Base-by-base conservation (phyloP, 257 asterid genomes). In the Penstemon newberryi region DNA sequence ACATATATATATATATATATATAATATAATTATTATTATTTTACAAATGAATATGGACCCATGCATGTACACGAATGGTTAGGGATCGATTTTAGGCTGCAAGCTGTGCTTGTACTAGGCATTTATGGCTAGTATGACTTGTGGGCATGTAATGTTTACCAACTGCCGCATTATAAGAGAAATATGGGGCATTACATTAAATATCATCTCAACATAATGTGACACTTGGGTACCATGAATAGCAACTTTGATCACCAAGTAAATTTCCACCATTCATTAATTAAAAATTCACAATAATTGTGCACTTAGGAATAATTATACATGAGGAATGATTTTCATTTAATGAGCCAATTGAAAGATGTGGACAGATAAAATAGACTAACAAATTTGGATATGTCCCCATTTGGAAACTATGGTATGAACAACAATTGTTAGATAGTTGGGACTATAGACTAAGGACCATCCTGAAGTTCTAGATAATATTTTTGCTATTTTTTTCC, bases 371-470 rank as follows among this genome's bases (percentile, higher is more conserved):
- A 9, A 56, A 38, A 49, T 8, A 47, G 12, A 7, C 4, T 38
- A 10, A 0, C 11, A 57, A 7, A 8, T 57, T 9, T 10, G 7
- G 42, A 2, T 4, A 45, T 61, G 65, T 15, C 68, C 77, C 63
- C 62, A 40, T 55, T 72, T 33, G 58, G 25, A 5, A 42, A 38
- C 69, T 9, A 50, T 42, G 61, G 43, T 44, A n/a, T 73, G 78
- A 49, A 38, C 63, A 62, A 78, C 80, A 74, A 12, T 19, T 78
- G 79, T 78, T 78, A 19, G 52, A 62, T 37, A 3, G 33, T 55
- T 61, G 59, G 59, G 13, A 52, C 69, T 60, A 60, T 45, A 8
- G 53, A 7, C 5, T 46, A 60, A 41, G 77, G 77, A 18, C 79
- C 77, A 69, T 15, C 50, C 40, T 7, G 36, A 33, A 37, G 13